These are phyloP conservation scores for Diaporthe sp. DNA, from an alignment of 2,329 filamentous ascomycete genomes.

Conservation along the genomic window DNA sequence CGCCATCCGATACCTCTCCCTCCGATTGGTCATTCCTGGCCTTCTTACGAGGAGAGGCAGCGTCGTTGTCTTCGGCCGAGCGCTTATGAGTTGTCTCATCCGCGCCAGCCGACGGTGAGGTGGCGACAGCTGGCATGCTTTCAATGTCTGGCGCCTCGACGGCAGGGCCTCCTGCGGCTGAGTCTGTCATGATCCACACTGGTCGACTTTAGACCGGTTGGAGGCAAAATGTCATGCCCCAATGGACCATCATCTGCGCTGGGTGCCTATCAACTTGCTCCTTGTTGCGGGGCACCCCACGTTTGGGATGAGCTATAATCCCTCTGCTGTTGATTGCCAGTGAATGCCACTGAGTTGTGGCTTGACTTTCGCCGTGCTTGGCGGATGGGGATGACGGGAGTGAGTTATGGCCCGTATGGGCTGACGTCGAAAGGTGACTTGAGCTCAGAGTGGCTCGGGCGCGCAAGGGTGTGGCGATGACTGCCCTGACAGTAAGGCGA, in stretches of 20 bases:
- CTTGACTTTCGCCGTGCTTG: constrained; percentile 1
- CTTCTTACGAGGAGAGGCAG: constrained; percentile 38
- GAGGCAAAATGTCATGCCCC: constrained; percentile 9
- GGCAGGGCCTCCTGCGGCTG: constrained; percentile 9
- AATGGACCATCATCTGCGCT: not conserved
- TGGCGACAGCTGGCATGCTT: constrained; percentile 2
- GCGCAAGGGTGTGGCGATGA: constrained; percentile 14
- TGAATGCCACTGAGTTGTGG: not conserved
- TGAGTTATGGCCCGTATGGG: constrained; percentile 36
- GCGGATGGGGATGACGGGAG: constrained; percentile 30
- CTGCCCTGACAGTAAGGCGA: constrained; percentile 32
- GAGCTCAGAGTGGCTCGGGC: constrained; percentile 29
- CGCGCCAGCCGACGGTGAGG: not conserved
- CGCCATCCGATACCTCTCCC: constrained; percentile 28
- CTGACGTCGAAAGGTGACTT: constrained; percentile 39
- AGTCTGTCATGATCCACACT: constrained; percentile 15
- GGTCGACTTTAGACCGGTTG: constrained; percentile 25
- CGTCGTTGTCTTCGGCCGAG: not conserved
- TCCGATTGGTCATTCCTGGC: constrained; percentile 18
- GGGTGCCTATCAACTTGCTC: not conserved
- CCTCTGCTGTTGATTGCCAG: not conserved
- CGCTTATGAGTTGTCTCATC: constrained; percentile 25
- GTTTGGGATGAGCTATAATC: not conserved
- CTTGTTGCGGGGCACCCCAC: not conserved
- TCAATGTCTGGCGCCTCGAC: not conserved